These are phyloP conservation scores for Thraustochytrium sp. DNA, from an alignment of 352 stramenopile genomes.

Conservation along the genomic window DNA sequence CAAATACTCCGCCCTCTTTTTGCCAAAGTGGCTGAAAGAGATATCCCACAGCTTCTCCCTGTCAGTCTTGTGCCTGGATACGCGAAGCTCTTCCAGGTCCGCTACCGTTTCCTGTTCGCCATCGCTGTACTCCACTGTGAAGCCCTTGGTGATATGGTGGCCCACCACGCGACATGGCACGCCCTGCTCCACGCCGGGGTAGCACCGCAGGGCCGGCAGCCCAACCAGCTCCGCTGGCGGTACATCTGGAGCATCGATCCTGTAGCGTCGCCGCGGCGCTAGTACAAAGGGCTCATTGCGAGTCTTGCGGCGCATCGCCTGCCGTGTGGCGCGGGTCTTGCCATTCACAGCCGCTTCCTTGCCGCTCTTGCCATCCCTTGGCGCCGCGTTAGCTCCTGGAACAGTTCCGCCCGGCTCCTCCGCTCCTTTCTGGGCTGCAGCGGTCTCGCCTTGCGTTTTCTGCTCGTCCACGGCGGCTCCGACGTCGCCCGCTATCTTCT, in stretches of 20 bases:
- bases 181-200: background rate
- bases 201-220: background rate
- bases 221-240: background rate
- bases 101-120: background rate
- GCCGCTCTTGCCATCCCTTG: no score
- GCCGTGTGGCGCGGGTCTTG: no score
- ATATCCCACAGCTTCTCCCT: background rate
- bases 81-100: background rate
- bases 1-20: background rate
- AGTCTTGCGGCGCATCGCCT: no score
- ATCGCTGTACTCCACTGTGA: background rate
- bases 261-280: no score
- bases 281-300: no score
- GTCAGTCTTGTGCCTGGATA: background rate
- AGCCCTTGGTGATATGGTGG: background rate
- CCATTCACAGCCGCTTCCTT: no score
- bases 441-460: no score
- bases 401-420: no score
- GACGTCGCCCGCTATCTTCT: no score
- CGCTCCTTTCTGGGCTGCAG: no score
- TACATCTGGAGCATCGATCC: background rate
- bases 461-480: no score
- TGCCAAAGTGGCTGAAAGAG: background rate
- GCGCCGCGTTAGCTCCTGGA: no score
- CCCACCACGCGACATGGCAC: background rate